These are phyloP conservation scores for Pseudocercospora fijiensis DNA, from an alignment of 2,329 filamentous ascomycete species.

Conservation along the genomic window DNA sequence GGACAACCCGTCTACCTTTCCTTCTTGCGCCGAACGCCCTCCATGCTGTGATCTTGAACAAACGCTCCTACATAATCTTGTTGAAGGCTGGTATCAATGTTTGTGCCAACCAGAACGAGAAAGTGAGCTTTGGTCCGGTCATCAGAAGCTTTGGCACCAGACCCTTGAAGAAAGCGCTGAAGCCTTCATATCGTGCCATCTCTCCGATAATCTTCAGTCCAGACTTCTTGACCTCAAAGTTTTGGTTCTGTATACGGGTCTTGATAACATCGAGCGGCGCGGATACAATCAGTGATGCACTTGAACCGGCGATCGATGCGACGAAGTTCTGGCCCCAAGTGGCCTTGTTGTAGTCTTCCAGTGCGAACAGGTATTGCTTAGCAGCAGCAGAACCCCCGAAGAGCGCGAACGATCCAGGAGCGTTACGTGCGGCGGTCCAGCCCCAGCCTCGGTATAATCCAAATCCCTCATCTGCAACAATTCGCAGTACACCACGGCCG, in stretches of 20 bases:
- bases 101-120: slow-evolving; percentile 99
- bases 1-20: slow-evolving; percentile 3
- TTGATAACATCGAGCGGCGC: slow-evolving; percentile 97
- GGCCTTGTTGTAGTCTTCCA: slow-evolving; percentile 93
- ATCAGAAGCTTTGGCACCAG: slow-evolving; percentile 95
- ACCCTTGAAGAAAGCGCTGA: slow-evolving; percentile 93
- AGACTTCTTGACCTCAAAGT: slow-evolving; percentile 96
- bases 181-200: slow-evolving; percentile 89
- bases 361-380: slow-evolving; percentile 90
- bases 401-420: slow-evolving; percentile 95
- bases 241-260: slow-evolving; percentile 95
- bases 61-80: slow-evolving; percentile 55
- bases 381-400: slow-evolving; percentile 97
- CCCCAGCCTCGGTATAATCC: slow-evolving; percentile 94
- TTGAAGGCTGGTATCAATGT: slow-evolving; percentile 94
- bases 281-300: slow-evolving; percentile 92
- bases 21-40: slow-evolving; percentile 18
- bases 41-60: neutral
- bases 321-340: slow-evolving; percentile 96
- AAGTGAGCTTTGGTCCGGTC: slow-evolving; percentile 98
- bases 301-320: slow-evolving; percentile 91
- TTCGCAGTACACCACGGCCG: slow-evolving; percentile 84
- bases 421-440: slow-evolving; percentile 96
- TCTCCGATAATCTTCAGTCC: slow-evolving; percentile 88
- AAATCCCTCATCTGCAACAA: slow-evolving; percentile 90